These are phyloP conservation scores for Pseudogymnoascus sp. DNA, from an alignment of 2,329 filamentous ascomycete genomes.

Conservation along the genomic window DNA sequence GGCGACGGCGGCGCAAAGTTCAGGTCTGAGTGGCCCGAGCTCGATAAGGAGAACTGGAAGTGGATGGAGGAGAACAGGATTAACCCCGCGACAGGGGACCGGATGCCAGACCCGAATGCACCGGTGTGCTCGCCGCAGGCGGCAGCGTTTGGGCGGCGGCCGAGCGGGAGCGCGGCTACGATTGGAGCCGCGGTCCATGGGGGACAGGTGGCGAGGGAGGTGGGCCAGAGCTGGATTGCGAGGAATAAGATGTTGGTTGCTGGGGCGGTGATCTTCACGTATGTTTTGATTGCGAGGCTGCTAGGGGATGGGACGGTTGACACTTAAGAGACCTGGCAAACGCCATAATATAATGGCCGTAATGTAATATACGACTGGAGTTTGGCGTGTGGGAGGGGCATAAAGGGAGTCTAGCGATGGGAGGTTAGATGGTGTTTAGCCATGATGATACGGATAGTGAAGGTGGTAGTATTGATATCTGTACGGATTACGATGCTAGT, in stretches of 20 bases:
- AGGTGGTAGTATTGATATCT: not conserved
- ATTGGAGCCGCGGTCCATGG: conserved; percentile 68
- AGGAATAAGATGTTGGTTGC: conserved; percentile 71
- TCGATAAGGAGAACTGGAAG: conserved; percentile 82
- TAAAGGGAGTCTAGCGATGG: not conserved
- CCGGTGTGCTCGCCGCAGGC: conserved; percentile 52
- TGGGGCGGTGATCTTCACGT: conserved; percentile 65
- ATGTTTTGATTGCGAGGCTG: conserved; percentile 73
- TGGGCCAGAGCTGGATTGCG: conserved; percentile 73
- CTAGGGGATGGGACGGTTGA: conserved; percentile 34
- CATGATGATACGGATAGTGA: not conserved
- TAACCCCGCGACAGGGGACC: conserved; percentile 66
- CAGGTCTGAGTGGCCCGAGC: conserved; percentile 76
- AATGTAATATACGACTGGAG: conserved; percentile 3
- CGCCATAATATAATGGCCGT: not conserved
- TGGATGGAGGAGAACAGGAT: conserved; percentile 84
- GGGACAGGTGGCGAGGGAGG: conserved; percentile 65
- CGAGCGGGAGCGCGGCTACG: conserved; percentile 44
- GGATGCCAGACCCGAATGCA: conserved; percentile 44
- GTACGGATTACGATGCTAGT: not conserved
- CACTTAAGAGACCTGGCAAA: not conserved
- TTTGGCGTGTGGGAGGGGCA: not conserved
- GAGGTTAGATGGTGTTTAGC: not conserved
- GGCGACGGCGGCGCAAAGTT: conserved; percentile 93
- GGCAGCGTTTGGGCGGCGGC: conserved; percentile 58